phyloP scores from a whole-genome alignment of 2,329 filamentous ascomycete species.

The Pezicula rhizophila region DNA sequence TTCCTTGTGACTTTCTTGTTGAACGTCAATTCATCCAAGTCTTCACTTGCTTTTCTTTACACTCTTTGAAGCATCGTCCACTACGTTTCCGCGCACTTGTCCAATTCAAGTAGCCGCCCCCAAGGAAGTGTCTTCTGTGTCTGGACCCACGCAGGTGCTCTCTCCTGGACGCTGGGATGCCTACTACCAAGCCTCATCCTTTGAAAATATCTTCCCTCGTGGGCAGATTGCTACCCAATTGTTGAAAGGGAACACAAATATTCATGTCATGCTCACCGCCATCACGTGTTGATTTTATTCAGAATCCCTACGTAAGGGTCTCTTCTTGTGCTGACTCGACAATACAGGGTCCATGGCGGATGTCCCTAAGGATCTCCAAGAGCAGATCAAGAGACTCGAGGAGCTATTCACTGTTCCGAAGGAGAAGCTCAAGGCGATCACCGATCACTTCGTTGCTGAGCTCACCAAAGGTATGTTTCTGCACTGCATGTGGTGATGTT shows the following conservation, averaged over 20 bases:
- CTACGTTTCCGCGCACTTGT: no score
- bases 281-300: constrained; percentile 12
- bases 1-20: no score
- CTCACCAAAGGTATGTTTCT: constrained; percentile 67
- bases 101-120: no score
- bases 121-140: no score
- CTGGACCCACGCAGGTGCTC: no score
- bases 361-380: constrained; percentile 75
- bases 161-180: no score
- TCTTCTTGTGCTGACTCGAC: constrained; percentile 10
- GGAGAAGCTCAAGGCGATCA: constrained; percentile 81
- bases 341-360: constrained; percentile 78
- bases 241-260: no score
- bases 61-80: not conserved
- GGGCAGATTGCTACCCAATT: no score
- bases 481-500: not conserved
- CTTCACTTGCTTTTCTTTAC: not conserved
- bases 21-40: no score
- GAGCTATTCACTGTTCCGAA: constrained; percentile 73
- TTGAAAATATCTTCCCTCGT: no score
- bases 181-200: no score
- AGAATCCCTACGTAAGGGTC: not conserved
- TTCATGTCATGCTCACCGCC: constrained; percentile 7
- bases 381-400: constrained; percentile 79
- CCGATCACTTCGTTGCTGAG: constrained; percentile 82